A percentile compares a stretch with the other conserved stretches of the same genome.
Evolutionary conservation across 2,329 filamentous ascomycete species (phyloP).

Genomic region (Pseudogymnoascus sp.): DNA sequence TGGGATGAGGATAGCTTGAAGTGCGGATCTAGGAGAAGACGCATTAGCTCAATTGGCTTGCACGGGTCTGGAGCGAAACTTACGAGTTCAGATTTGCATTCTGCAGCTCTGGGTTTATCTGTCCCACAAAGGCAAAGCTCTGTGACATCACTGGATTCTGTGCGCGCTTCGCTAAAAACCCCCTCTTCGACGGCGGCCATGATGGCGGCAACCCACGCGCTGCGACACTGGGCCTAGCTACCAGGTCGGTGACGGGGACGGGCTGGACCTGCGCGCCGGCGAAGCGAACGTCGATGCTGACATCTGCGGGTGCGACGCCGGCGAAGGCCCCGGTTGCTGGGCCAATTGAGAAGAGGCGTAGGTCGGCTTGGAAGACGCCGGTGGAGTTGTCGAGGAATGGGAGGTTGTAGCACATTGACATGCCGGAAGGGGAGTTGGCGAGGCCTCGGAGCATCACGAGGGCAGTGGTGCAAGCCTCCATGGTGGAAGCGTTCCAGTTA

Average conservation of each 20-base stretch:
- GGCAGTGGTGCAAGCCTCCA: constrained; percentile 48
- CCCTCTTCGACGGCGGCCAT: constrained; percentile 17
- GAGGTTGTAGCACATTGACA: constrained; percentile 77
- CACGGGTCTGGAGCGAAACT: constrained; percentile 25
- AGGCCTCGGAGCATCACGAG: constrained; percentile 45
- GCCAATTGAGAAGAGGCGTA: constrained; percentile 64
- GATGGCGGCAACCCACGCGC: constrained; percentile 18
- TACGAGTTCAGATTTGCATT: constrained; percentile 50
- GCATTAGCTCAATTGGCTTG: background rate
- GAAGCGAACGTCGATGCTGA: constrained; percentile 48
- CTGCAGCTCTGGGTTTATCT: constrained; percentile 53
- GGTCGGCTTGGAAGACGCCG: constrained; percentile 67
- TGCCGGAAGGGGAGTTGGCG: constrained; percentile 64
- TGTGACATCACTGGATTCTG: constrained; percentile 41
- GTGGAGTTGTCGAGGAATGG: constrained; percentile 57
- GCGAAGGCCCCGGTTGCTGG: constrained; percentile 38
- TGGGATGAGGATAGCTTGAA: constrained; percentile 59
- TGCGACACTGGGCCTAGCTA: background rate
- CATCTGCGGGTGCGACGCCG: constrained; percentile 41
- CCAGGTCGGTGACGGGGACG: constrained; percentile 26
- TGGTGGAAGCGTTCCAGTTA: constrained; percentile 47
- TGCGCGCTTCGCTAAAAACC: constrained; percentile 17
- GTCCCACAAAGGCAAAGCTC: constrained; percentile 59
- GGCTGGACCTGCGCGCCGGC: constrained; percentile 43
- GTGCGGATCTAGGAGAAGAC: constrained; percentile 16